A percentile compares a stretch with the other conserved stretches of the same genome.
Conservation (phyloP, 1,284 basidiomycete genomes). For the Ustilago esculenta region DNA sequence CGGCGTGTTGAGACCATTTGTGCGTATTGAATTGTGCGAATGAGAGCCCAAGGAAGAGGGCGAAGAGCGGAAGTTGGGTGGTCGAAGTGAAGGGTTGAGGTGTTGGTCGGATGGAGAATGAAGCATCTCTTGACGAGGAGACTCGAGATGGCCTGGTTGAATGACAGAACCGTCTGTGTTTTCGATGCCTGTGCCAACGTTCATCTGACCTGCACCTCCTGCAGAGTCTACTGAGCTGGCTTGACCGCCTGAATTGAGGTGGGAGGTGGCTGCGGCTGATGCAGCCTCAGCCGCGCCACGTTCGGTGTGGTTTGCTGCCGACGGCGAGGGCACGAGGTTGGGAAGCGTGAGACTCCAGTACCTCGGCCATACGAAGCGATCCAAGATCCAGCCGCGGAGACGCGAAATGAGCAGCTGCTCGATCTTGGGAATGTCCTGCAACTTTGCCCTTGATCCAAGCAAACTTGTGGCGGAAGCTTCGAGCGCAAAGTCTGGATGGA, state of each 20-base stretch:
- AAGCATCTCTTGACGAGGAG: conserved; percentile 35
- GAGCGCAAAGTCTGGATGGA: conserved; percentile 73
- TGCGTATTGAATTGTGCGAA: conserved; percentile 2
- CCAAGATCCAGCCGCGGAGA: conserved; percentile 70
- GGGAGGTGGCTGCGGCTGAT: neutral
- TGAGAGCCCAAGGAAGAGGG: conserved; percentile 3
- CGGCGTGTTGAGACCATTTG: conserved; percentile 3
- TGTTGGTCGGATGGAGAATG: conserved; percentile 12
- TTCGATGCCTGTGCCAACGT: conserved; percentile 32
- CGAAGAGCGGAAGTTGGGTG: conserved; percentile 16
- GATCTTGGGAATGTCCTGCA: conserved; percentile 73
- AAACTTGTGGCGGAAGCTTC: conserved; percentile 71
- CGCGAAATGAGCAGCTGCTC: conserved; percentile 72
- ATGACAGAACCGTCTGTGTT: conserved; percentile 33
- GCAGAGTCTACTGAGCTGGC: neutral
- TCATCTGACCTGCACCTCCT: conserved; percentile 29
- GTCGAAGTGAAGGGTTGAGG: neutral
- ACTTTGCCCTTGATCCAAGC: conserved; percentile 72
- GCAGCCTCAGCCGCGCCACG: neutral
- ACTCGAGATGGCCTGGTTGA: conserved; percentile 40
- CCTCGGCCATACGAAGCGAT: conserved; percentile 71
- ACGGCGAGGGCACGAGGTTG: conserved; percentile 40
- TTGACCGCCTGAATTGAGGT: neutral
- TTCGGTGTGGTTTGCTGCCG: conserved; percentile 9
- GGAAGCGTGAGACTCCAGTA: conserved; percentile 69